Conservation (phyloP, 2,329 filamentous ascomycete species). For the Niveomyces coronatus region DNA sequence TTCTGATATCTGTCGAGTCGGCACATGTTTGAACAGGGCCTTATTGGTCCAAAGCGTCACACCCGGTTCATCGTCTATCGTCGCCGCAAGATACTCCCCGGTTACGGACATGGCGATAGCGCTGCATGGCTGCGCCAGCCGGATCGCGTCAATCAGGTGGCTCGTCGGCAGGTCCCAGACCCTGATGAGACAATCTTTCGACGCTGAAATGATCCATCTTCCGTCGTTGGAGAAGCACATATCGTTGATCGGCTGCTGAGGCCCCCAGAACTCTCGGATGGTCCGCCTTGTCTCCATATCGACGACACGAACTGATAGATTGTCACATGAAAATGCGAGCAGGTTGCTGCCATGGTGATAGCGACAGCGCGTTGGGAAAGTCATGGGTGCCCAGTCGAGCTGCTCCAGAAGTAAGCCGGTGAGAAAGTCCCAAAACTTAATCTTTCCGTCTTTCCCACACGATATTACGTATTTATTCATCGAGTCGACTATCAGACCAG, state of each 20-base stretch:
- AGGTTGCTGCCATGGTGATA: conserved; percentile 80
- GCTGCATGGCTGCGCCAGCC: conserved; percentile 66
- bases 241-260: conserved; percentile 62
- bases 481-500: conserved; percentile 79
- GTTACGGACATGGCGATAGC: conserved; percentile 80
- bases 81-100: conserved; percentile 89
- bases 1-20: conserved; percentile 76
- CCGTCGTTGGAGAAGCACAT: conserved; percentile 88
- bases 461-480: conserved; percentile 80
- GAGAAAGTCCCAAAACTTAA: conserved; percentile 97
- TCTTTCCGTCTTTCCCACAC: conserved; percentile 78
- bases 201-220: conserved; percentile 84
- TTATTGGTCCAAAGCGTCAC: conserved; percentile 97
- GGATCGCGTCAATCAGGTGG: conserved; percentile 88
- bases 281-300: conserved; percentile 85
- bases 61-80: conserved; percentile 70
- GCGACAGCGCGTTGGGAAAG: conserved; percentile 62
- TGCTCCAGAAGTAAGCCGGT: conserved; percentile 70
- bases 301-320: conserved; percentile 77
- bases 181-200: conserved; percentile 67
- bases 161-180: conserved; percentile 95
- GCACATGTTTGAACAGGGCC: conserved; percentile 78
- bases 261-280: conserved; percentile 87
- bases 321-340: conserved; percentile 79
- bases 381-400: conserved; percentile 70